phyloP scores from a whole-genome alignment of 2,329 filamentous ascomycete species.

The Saccharata proteae region DNA sequence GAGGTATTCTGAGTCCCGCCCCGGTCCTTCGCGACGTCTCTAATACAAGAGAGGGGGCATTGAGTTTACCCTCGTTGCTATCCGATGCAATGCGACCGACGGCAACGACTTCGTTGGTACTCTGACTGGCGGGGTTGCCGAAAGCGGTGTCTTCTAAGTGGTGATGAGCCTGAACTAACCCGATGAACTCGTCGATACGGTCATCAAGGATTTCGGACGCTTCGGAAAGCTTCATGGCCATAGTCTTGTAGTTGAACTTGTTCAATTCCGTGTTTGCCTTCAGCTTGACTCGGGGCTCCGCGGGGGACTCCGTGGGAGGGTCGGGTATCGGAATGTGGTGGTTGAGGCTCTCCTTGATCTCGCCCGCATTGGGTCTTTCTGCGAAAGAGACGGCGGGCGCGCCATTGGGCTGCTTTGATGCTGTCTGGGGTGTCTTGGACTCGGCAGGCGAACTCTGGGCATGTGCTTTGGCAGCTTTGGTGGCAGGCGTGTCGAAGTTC shows the following conservation, averaged over 20 bases:
- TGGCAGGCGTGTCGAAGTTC: conserved; percentile 37
- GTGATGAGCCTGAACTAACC: conserved; percentile 62
- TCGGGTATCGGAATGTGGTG: conserved; percentile 55
- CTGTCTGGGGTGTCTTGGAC: conserved; percentile 14
- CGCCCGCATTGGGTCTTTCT: conserved; percentile 66
- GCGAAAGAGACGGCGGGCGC: conserved; percentile 50
- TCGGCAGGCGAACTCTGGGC: conserved; percentile 40
- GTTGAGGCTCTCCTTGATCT: conserved; percentile 75
- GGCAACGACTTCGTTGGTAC: conserved; percentile 75
- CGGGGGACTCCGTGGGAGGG: conserved; percentile 57
- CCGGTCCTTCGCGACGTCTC: conserved; percentile 80
- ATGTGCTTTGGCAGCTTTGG: conserved; percentile 33
- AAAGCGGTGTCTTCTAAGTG: conserved; percentile 68
- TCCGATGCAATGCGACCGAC: conserved; percentile 89
- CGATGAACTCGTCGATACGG: conserved; percentile 78
- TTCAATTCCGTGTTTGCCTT: conserved; percentile 79
- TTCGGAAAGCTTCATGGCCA: conserved; percentile 90
- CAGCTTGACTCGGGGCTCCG: conserved; percentile 69
- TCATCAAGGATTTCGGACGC: conserved; percentile 90
- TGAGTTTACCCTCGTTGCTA: conserved; percentile 72
- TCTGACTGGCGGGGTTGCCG: conserved; percentile 74
- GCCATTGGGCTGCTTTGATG: conserved; percentile 9
- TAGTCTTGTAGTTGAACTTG: conserved; percentile 81
- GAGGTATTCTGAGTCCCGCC: conserved; percentile 65
- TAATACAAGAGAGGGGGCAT: conserved; percentile 70